These are phyloP conservation scores for Solioccasus polychromus DNA, from an alignment of 768 basidiomycete species.

Conservation along the genomic window DNA sequence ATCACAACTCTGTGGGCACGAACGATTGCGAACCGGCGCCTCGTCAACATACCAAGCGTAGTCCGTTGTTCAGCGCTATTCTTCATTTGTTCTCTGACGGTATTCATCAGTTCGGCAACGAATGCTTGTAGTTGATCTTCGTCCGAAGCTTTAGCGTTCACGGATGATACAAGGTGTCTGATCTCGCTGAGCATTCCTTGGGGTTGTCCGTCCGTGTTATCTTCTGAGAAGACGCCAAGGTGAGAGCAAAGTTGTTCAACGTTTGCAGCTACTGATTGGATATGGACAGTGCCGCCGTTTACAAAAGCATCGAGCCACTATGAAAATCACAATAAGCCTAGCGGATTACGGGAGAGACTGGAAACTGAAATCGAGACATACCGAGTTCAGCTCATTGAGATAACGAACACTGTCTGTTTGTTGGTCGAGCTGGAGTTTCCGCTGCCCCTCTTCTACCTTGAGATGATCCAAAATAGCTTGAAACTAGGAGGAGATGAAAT, in stretches of 20 bases:
- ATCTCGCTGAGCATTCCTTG: constrained; percentile 35
- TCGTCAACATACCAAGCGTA: constrained; percentile 33
- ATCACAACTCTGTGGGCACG: constrained; percentile 5
- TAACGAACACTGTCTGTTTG: constrained; percentile 76
- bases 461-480: constrained; percentile 48
- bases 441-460: constrained; percentile 46
- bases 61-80: constrained; percentile 39
- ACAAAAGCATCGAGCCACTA: constrained; percentile 87
- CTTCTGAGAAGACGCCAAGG: constrained; percentile 40
- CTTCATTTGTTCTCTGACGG: constrained; percentile 40
- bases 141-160: constrained; percentile 31
- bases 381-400: constrained; percentile 72
- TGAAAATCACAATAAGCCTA: background rate
- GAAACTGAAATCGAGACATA: constrained; percentile 30
- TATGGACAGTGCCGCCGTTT: constrained; percentile 69
- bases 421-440: constrained; percentile 51
- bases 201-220: constrained; percentile 10
- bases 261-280: constrained; percentile 56
- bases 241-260: constrained; percentile 59
- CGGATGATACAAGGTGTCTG: constrained; percentile 32
- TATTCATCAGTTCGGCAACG: constrained; percentile 36
- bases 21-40: constrained; percentile 7
- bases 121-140: constrained; percentile 32
- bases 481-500: constrained; percentile 27
- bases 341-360: background rate